Base-by-base conservation (phyloP, 164 flowering plant genomes). In the Chimonanthus praecox region DNA sequence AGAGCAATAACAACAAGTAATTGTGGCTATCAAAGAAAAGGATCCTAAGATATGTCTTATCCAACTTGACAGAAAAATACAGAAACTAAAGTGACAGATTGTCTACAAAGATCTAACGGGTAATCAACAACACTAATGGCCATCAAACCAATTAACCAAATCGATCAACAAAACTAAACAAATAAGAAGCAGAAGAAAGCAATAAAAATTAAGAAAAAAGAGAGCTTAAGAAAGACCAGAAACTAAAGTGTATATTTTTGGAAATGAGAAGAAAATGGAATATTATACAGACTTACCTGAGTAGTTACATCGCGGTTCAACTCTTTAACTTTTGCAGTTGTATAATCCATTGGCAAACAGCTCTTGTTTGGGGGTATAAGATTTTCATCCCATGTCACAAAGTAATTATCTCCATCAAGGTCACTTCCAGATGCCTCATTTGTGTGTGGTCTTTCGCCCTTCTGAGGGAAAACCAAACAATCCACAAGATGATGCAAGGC, bases 381-480 rank as follows among this genome's bases (percentile, higher is more conserved):
- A 70, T 77, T 80, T 67, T 82, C 84, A 75, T 92, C 97, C 98
- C 99, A 96, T 2, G 97, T 82, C 7, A 90, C 94, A 83, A 96
- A 96, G 77, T 96, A 96, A 0, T 86, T 84, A 77, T 94, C 98
- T 10, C 99, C 99, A 82, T 92, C 99, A 21, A 96, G 88, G 72
- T 96, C 99, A 84, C 99, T 94, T 61, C 99, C 98, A 18, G 99
- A 96, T 47, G 98, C 98, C 80, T 96, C 99, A 82, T 96, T 75
- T 45, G 94, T 54, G 69, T 94, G 97, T 3, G 99, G 99, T 76
- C 99, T 82, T 0, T 88, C 92, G 21, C 99, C 98, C 73, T 94
- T 94, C 71, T 92, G 98, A 69, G 98, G 99, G 74, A 94, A 96
- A 18, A 91, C 88, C 72, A 96, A 80, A 76, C 99, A 96, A 75